Base-by-base conservation (phyloP, 257 asterid genomes). In the Sherardia arvensis region DNA sequence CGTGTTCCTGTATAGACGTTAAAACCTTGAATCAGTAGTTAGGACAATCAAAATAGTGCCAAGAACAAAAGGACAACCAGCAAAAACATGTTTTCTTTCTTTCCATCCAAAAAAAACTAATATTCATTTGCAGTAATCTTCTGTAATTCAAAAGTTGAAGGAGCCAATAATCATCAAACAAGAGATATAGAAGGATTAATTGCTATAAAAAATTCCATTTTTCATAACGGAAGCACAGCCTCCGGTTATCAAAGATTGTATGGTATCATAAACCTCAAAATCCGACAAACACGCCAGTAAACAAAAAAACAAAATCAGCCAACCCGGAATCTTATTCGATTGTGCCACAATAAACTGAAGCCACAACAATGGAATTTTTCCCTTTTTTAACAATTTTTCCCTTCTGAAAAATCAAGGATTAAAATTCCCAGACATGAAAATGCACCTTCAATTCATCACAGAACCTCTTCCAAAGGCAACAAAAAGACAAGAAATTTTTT, bases 1-100 rank as follows among this genome's bases (percentile, higher is more conserved):
- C 74, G 75, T 90, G 94, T 79, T 93, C 99, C 97, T 93, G 96
- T 69, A 74, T 61, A 60, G 43, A 73, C 74, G 71, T 70, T 34
- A 60, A 43, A 2, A 53, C 18, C 29, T 25, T 62, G 53, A 40
- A 66, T 67, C 55, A 68, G 47, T 76, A 77, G 69, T 66, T 55
- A 66, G 33, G 77, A 77, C 72, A 78, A 62, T 65, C 51, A 62
- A 29, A 26, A 43, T 55, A 36, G 60, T n/a, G 61, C 25, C 59
- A 55, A 27, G 65, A 69, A 74, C 53, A 21, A 22, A 53, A 53
- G 8, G 56, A 21, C 56, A 49, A 53, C 64, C 70, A 18, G 51
- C 62, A 65, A 69, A 75, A 82, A 69, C 69, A 78, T 67, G 74
- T 66, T 66, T 38, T 54, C n/a, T n/a, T n/a, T 38, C 59, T 56